Percentiles rank a stretch among this genome's conserved stretches.
Evolutionary conservation across 805 yeast species (phyloP).

Genomic region (Monosporozyma servazzii): DNA sequence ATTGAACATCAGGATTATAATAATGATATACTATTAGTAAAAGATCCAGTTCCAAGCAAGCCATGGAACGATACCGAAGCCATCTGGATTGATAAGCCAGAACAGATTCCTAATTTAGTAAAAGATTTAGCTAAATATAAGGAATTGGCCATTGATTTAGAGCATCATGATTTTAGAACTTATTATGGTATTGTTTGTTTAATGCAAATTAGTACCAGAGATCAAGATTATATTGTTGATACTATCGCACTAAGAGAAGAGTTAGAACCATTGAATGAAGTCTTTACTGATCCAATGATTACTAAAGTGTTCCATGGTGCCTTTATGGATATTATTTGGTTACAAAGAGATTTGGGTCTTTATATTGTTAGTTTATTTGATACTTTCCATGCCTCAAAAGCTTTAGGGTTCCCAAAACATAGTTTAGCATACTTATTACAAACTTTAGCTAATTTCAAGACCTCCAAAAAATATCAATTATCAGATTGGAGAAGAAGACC

Average conservation of each 20-base stretch:
- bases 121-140: slow-evolving; percentile 38
- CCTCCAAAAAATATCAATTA: slow-evolving; percentile 88
- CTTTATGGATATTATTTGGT: slow-evolving; percentile 92
- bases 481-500: slow-evolving; percentile 97
- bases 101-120: slow-evolving; percentile 46
- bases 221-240: slow-evolving; percentile 81
- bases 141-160: slow-evolving; percentile 88
- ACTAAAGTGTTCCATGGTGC: slow-evolving; percentile 95
- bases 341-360: slow-evolving; percentile 88
- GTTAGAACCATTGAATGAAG: slow-evolving; percentile 52
- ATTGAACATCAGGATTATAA: slow-evolving; percentile 67
- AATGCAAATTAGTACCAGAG: slow-evolving; percentile 82
- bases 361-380: slow-evolving; percentile 86
- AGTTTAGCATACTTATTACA: slow-evolving; percentile 81
- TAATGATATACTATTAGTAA: slow-evolving; percentile 36
- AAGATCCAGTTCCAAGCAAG: slow-evolving; percentile 42
- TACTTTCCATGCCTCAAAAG: slow-evolving; percentile 81
- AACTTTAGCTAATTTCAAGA: slow-evolving; percentile 67
- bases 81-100: slow-evolving; percentile 60
- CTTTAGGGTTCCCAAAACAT: slow-evolving; percentile 69
- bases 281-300: slow-evolving; percentile 73
- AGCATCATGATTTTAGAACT: slow-evolving; percentile 88
- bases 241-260: slow-evolving; percentile 72
- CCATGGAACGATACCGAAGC: slow-evolving; percentile 62
- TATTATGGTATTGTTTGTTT: slow-evolving; percentile 85